Evolutionary conservation across 306 rosid species (phyloP), one percentile per base, ranked within the genome.

Genomic region (Vigna reflexopilosa): DNA sequence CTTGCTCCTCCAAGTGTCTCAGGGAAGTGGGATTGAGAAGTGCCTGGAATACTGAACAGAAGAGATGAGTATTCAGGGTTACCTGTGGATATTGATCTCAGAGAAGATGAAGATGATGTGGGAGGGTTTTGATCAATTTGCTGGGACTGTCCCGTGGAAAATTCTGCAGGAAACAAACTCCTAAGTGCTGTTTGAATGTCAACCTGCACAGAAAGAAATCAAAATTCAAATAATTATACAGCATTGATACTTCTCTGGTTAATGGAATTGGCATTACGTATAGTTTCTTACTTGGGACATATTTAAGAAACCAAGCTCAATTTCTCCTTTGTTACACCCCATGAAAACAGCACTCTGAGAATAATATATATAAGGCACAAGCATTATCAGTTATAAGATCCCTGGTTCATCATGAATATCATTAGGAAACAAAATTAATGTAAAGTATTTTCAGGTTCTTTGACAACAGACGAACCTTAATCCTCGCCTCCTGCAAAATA

Each of bases 271-370:
- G 6, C 20, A 79, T 57, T 57, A 59, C 3, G 15, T 58, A 56
- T 8, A 13, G 9, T 17, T 72, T 10, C 79, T 86, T 83, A 94
- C 98, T 88, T 86, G 92, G 67, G 97, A 83, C 84, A 81, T 89
- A 45, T 81, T 82, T 56, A 92, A 77, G 75, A 90, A 86, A 15
- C 98, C 98, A 45, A 94, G 83, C 83, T 94, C 98, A 81, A 94
- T 89, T 87, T 94, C 98, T 45, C 98, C 97, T 63, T 70, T 82
- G 76, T 80, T 90, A 84, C 96, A 90, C 51, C 91, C 97, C 92
- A 94, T 92, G 91, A 92, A 94, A 75, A 90, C 82, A 40, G 91
- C 91, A 59, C 86, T 84, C 97, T 94, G 84, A 85, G 67, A 78
- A 82, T 57, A 76, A 44, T 7, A 26, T 26, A 58, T 7, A 26